Evolutionary conservation across 2,329 filamentous ascomycete genomes (phyloP).

Genomic region (Fusarium protoensiforme): DNA sequence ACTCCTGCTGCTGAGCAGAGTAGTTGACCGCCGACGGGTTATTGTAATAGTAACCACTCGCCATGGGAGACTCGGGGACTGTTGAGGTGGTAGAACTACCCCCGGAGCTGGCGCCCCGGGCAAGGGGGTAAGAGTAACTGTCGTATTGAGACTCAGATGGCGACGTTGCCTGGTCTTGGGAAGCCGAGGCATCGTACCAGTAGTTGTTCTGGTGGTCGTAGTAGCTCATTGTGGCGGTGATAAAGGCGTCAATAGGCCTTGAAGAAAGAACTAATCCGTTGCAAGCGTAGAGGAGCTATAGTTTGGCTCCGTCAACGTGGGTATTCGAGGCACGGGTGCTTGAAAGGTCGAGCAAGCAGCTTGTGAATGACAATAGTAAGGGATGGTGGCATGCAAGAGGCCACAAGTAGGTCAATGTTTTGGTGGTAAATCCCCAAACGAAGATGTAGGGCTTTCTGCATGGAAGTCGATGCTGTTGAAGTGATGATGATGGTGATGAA

Average conservation of each 20-base stretch:
- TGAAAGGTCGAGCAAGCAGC: constrained; percentile 23
- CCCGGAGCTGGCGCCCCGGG: constrained; percentile 45
- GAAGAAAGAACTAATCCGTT: neutral
- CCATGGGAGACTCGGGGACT: constrained; percentile 42
- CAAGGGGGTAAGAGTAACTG: constrained; percentile 42
- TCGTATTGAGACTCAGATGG: constrained; percentile 28
- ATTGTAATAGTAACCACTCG: constrained; percentile 32
- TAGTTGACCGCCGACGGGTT: constrained; percentile 19
- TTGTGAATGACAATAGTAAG: neutral
- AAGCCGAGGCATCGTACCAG: constrained; percentile 29
- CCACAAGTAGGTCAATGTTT: constrained; percentile 27
- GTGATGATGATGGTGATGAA: neutral
- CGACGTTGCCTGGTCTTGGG: constrained; percentile 33
- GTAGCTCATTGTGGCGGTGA: constrained; percentile 23
- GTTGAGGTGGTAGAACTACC: constrained; percentile 43
- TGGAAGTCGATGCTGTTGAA: constrained; percentile 23
- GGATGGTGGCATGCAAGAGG: constrained; percentile 21
- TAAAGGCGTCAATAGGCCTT: neutral
- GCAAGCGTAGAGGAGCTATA: neutral
- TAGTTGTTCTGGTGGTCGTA: constrained; percentile 21
- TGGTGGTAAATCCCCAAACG: constrained; percentile 28
- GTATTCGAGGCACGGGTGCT: constrained; percentile 13
- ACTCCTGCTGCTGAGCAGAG: constrained; percentile 15
- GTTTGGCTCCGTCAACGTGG: constrained; percentile 5
- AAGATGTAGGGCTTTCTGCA: constrained; percentile 21